Evolutionary conservation across 2,329 filamentous ascomycete genomes (phyloP), one percentile per base, ranked within the genome.

Genomic region (Calycina herbarum): DNA sequence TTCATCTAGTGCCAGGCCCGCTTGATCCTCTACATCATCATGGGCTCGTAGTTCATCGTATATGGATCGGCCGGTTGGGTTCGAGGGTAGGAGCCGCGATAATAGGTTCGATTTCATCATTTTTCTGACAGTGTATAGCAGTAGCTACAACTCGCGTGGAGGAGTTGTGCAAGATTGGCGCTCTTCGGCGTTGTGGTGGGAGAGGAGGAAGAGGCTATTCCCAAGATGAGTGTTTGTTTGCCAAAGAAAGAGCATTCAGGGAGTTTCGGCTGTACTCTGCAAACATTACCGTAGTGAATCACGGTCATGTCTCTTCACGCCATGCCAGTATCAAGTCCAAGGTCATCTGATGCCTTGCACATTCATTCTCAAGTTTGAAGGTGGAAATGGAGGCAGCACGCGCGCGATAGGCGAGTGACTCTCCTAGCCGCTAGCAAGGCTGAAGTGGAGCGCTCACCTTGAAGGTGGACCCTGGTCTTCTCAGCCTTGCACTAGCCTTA

Each of bases 71-170:
- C 69, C 71, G 42, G 70, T 66, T 13, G 71, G 61, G 57, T 76
- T 77, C 38, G 72, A 63, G 13, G 75, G 74, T 54, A 77, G 67
- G 17, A 76, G 63, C 51, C 75, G 72, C 15, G 76, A 77, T 48
- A 77, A 64, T 13, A 77, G 63, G 40, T 76, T 76, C 20, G 76
- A 76, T 20, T 71, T 67, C 74, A 76, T 76, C 69, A 74, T 77
- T 27, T 24, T 70, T 61, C 27, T 24, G 63, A 57, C 27, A 27
- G 31, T n/a, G 15, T 20, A 20, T 42, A 54, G 35, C 1, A 51
- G 54, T 20, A 31, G 29, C 27, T 59, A 20, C 54, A 61, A 40
- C 51, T 35, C 27, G 65, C 40, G 61, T 38, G 42, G 33, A 54
- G 42, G 24, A 59, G 60, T 56, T 35, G 45, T 33, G 33, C 8